Evolutionary conservation across 2,329 filamentous ascomycete species (phyloP), one percentile per base, ranked within the genome.

Genomic region (Aspergillus carbonarius): DNA sequence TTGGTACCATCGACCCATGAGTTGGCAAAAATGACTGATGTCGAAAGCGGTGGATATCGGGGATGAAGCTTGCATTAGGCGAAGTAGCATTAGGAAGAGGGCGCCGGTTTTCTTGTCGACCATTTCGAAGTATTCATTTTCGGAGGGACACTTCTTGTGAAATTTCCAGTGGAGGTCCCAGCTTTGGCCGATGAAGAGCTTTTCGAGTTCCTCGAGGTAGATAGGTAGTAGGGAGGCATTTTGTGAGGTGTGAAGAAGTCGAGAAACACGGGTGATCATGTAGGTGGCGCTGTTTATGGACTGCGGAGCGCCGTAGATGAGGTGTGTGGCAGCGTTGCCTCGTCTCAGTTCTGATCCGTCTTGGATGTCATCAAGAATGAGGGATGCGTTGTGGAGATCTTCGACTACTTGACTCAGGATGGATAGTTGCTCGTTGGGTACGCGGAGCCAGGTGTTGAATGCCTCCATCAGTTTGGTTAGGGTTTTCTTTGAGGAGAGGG

Each of bases 341-440:
- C 59, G 55, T 10, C 59, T 46, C 3, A 58, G 37, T 4, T 27
- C n/a, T 2, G 59, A 60, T 20, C 39, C 23, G 30, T 60, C 55
- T 42, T 60, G 32, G 39, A 60, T 58, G 30, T 60, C 55, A 25
- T 60, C 59, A 8, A 60, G 49, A 8, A 53, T 46, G n/a, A 54
- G 37, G 1, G 51, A 42, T 3, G 51, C 37, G n/a, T 54, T 54
- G 15, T 54, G 51, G 4, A 54, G 25, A n/a, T 44, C 12, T 5
- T 32, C 25, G 3, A 54, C n/a, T 3, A 54, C 5, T 5, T 30
- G n/a, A 7, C 3, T 27, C 2, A 54, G 6, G 4, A 17, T 17
- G 35, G 15, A 17, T 2, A 39, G 13, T n/a, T n/a, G 17, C 9
- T 8, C 35, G 5, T 39, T 5, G n/a, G 15, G 7, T 1, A 39